Percentiles rank a stretch among this genome's conserved stretches.
These are phyloP conservation scores for Beauveria sp. DNA, from an alignment of 2,329 filamentous ascomycete species.

Conservation along the genomic window DNA sequence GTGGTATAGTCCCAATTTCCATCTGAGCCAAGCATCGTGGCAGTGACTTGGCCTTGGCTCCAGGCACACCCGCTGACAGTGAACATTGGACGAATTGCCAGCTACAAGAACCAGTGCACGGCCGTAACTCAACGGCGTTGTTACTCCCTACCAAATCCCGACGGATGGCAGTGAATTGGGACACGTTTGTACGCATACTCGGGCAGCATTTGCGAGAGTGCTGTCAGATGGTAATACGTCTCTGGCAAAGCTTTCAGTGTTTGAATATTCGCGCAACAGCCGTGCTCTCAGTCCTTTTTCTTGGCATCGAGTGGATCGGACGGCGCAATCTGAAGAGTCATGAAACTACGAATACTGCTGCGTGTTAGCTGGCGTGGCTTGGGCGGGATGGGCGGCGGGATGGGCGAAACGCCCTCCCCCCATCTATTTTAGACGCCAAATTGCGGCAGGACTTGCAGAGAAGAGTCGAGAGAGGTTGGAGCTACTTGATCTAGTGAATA, in stretches of 20 bases:
- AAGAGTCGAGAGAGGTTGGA: neutral
- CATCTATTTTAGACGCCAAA: neutral
- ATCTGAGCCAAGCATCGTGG: neutral
- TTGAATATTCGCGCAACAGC: neutral
- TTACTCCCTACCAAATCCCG: neutral
- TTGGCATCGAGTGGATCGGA: neutral
- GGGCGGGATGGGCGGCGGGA: neutral
- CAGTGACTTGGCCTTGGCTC: neutral
- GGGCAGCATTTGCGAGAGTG: neutral
- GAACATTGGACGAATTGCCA: neutral
- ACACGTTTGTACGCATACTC: neutral
- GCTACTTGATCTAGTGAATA: neutral
- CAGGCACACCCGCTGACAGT: neutral
- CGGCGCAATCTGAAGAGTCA: neutral
- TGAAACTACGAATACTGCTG: neutral
- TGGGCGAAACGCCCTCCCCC: neutral
- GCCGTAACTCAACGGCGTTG: neutral
- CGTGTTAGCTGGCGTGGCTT: neutral
- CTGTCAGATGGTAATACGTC: neutral
- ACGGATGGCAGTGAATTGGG: neutral
- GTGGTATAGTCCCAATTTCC: neutral
- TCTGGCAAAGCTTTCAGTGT: neutral
- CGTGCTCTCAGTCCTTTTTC: neutral
- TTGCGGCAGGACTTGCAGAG: neutral
- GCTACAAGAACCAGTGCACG: neutral